Base-by-base conservation (phyloP, 345 rosid genomes). In the Erodium maritimum region DNA sequence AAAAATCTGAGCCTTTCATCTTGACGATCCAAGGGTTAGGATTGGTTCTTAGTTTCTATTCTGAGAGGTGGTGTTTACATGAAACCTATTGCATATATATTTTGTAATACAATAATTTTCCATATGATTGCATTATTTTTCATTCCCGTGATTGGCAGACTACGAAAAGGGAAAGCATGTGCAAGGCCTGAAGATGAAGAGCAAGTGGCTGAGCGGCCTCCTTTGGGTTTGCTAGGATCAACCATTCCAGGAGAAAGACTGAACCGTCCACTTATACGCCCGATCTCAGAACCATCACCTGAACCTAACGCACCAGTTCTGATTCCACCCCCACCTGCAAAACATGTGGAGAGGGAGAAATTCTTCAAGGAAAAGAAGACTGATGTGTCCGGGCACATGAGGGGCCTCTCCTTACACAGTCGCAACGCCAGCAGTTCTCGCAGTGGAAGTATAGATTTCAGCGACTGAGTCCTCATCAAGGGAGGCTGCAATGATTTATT, bases 241-340 rank as follows among this genome's bases (percentile, higher is more conserved):
- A 54, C 79, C 33, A 63, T 80, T 58, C 77, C 77, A 21, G 80
- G 55, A 21, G 89, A 77, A 62, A 78, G 79, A 71, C 70, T 87
- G 67, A 79, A 85, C 72, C 91, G 90, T 42, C 96, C 95, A 45
- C 87, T 82, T 58, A 85, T 87, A 60, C 83, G 90, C 55, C 84
- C 96, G 60, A 62, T 84, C 25, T 59, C 67, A 14, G 93, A 67
- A 29, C 58, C 73, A 58, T 60, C 71, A 33, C 75, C 69, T 4
- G 82, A 81, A 56, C 57, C 69, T 58, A 58, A 24, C 18, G 75
- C 85, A 19, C 57, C 81, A 20, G 75, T 80, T 53, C 81, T 70
- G 17, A 83, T 93, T 65, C 99, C 99, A 17, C 99, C 99, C 6
- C 99, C 99, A 16, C 96, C 99, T 55, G 81, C 99, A 59, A 88